Base-by-base conservation (phyloP, 2,329 filamentous ascomycete species). In the Fusarium transvaalense region DNA sequence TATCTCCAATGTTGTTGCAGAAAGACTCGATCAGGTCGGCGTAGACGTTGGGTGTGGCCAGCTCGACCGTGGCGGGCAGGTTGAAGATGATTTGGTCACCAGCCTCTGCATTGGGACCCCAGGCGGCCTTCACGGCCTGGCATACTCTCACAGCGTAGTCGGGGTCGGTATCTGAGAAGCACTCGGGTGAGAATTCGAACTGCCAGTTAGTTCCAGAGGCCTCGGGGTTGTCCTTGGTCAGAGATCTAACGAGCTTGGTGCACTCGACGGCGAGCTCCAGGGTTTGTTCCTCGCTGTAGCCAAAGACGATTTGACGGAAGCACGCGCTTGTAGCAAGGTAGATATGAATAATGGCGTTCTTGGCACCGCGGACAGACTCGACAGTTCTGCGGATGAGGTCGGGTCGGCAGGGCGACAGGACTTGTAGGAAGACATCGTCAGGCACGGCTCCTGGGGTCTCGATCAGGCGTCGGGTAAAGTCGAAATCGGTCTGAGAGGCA, bases 21-120 rank as follows among this genome's bases (percentile, higher is more conserved):
- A 99, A 99, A 82, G 93, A 97, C 79, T 99, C 96, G 66, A 99
- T 92, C 82, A 97, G 92, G 77, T 99, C 96, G 50, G 96, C 96
- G 78, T 96, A 99, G 47, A 97, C 88, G 78, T 99, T 99, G 34
- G 94, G 94, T 1, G 96, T 97, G 1, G 93, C 83, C 89, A 97
- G 90, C 82, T 99, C 96, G 35, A 98, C 95, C 0, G 96, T 99
- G 3, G 96, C 95, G 1, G 96, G 95, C 52, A 99, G 86, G 82
- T 98, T 98, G 86, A 99, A 96, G 77, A 99, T 97, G 79, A 99
- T 93, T 10, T 47, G 91, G 92, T 73, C 61, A 6, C 61, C 61
- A 17, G 89, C 90, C 78, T 93, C 88, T 38, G 84, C 88, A 1
- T 88, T 89, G 1, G 96, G 95, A 66, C 86, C 94, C 96, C 96